Evolutionary conservation across 2,329 filamentous ascomycete genomes (phyloP).

Genomic region (Phoma sp.): DNA sequence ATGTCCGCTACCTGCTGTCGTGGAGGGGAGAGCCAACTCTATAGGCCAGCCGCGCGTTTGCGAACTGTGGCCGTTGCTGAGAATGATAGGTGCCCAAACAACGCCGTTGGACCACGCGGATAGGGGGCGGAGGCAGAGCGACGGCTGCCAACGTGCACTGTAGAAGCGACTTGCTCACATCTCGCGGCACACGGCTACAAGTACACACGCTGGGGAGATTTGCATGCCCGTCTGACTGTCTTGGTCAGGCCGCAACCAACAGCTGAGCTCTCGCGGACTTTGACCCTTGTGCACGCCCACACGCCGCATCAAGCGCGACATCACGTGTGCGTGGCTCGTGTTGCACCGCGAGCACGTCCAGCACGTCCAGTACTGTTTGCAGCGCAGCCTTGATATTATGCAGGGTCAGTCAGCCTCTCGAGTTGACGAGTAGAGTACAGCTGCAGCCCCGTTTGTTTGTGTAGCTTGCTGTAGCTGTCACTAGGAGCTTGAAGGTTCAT

Average conservation of each 20-base stretch:
- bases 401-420: background rate
- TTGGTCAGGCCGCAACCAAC: conserved; percentile 13
- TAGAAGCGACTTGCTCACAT: background rate
- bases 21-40: conserved; percentile 19
- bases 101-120: conserved; percentile 13
- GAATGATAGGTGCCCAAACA: conserved; percentile 16
- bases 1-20: conserved; percentile 30
- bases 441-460: background rate
- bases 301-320: conserved; percentile 13
- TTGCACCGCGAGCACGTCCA: background rate
- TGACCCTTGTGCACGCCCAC: conserved; percentile 2
- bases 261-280: conserved; percentile 6
- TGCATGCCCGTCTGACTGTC: conserved; percentile 12
- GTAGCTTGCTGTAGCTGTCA: background rate
- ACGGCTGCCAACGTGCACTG: background rate
- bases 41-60: conserved; percentile 32
- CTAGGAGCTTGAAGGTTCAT: no score
- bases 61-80: conserved; percentile 9
- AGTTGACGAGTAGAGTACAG: background rate
- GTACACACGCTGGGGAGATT: background rate
- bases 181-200: conserved; percentile 6
- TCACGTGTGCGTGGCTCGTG: conserved; percentile 12
- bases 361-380: conserved; percentile 1
- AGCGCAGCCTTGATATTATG: conserved; percentile 2
- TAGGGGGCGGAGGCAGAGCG: conserved; percentile 1